Evolutionary conservation across 2,329 filamentous ascomycete genomes (phyloP).

Genomic region (Emericellopsis cladophorae): DNA sequence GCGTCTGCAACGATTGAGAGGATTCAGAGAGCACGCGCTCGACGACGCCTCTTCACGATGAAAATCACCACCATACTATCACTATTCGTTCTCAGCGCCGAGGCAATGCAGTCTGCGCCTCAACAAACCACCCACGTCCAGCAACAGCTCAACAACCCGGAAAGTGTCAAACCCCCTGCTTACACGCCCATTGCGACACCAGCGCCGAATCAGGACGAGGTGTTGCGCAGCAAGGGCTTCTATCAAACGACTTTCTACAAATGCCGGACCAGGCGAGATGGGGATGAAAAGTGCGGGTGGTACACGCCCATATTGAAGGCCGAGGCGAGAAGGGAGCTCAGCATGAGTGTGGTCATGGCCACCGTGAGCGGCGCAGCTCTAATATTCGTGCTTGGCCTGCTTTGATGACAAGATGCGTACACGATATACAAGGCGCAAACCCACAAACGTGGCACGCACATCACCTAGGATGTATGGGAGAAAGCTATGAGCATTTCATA

Average conservation of each 20-base stretch:
- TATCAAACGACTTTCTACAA: conserved; percentile 19
- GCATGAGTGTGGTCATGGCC: conserved; percentile 9
- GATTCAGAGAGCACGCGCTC: too few species aligned
- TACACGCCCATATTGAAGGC: conserved; percentile 13
- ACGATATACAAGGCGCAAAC: too few species aligned
- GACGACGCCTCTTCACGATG: too few species aligned
- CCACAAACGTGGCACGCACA: too few species aligned
- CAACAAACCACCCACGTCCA: conserved; percentile 2
- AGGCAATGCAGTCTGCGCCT: background rate
- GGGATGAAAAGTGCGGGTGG: conserved; percentile 19
- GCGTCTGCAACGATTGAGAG: too few species aligned
- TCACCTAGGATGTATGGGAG: too few species aligned
- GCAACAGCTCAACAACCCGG: conserved; percentile 1
- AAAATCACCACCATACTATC: too few species aligned
- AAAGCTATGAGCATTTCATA: too few species aligned
- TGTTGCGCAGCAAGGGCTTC: conserved; percentile 16
- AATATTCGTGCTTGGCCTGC: conserved; percentile 11
- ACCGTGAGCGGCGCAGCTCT: conserved; percentile 9
- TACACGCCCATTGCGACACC: conserved; percentile 1
- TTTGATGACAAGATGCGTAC: conserved; percentile 4
- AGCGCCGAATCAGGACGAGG: conserved; percentile 12
- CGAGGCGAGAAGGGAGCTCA: conserved; percentile 6
- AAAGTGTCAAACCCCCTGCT: background rate
- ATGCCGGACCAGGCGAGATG: conserved; percentile 15
- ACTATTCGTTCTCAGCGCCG: background rate